Base-by-base conservation (phyloP, 2,329 filamentous ascomycete genomes). In the Aureobasidium sp. region DNA sequence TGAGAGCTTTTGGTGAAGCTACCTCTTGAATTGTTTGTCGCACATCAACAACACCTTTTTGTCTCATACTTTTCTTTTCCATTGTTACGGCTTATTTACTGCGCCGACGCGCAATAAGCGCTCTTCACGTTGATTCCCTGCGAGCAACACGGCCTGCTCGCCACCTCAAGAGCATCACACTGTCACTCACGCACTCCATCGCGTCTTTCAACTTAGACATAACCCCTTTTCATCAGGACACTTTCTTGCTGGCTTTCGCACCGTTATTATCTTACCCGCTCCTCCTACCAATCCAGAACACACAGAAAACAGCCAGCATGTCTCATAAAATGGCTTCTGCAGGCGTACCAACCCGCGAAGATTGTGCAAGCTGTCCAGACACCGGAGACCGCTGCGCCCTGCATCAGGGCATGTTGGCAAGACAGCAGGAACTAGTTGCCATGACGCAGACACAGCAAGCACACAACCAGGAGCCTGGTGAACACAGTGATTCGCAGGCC, bases 1-100 rank as follows among this genome's bases (percentile, higher is more conserved):
- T 54, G 50, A 54, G 37, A 54, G 50, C 50, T 54, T 54, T 16
- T 9, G 27, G 37, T 54, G 50, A 54, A 42, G 50, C 21, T 54
- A 16, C 14, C 21, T 54, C 27, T 14, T 21, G 21, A 21, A 42
- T 30, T 14, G 13, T 54, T 41, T 42, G 27, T 30, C 45, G 10
- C 27, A 30, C 14, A 29, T 21, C 36, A 10, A 13, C 21, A 30
- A 27, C 13, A 30, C 16, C n/a, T 37, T 41, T 54, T 27, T 14
- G 10, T 3, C 21, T 54, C 14, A 41, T 42, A 7, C 27, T 30
- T 16, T 27, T 11, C 27, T 21, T 34, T 45, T n/a, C 16, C 36
- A 45, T 44, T 29, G 5, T 37, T 39, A 25, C 34, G 1, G 21
- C 6, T 16, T 16, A 3, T 21, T 21, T 21, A 7, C 16, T 34